phyloP scores from a whole-genome alignment of 352 stramenopile species.

The Phytophthora uliginosa region DNA sequence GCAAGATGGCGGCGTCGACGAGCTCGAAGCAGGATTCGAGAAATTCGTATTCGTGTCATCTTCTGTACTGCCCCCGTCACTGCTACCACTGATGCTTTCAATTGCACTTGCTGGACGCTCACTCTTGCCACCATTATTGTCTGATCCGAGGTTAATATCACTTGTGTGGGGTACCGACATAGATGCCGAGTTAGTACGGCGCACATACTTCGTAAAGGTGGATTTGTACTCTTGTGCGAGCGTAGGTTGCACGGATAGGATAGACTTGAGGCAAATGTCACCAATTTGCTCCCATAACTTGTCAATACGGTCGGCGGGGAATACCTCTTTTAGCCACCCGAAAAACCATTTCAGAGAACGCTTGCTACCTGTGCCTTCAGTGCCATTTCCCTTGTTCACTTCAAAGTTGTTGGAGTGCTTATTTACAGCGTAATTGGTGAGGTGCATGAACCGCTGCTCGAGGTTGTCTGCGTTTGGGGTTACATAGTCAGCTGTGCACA shows the following conservation, averaged over 20 bases:
- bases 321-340: conserved; percentile 82
- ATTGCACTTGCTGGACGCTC: conserved; percentile 31
- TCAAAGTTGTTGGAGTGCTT: conserved; percentile 92
- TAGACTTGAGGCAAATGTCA: conserved; percentile 95
- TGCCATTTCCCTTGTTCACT: conserved; percentile 69
- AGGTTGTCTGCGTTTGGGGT: conserved; percentile 87
- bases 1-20: conserved; percentile 47
- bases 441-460: conserved; percentile 91
- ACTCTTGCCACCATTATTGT: conserved; percentile 14
- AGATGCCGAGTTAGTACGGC: conserved; percentile 56
- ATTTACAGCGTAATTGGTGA: conserved; percentile 95
- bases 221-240: conserved; percentile 94
- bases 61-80: conserved; percentile 7
- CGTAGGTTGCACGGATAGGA: conserved; percentile 94
- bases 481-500: conserved; percentile 92
- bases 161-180: conserved; percentile 20
- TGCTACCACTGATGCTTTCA: conserved; percentile 10
- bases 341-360: conserved; percentile 95
- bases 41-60: conserved; percentile 6
- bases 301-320: conserved; percentile 71
- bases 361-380: conserved; percentile 86
- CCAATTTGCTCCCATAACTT: conserved; percentile 94
- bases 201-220: conserved; percentile 89
- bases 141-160: conserved; percentile 10
- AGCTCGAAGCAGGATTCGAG: conserved; percentile 4